Evolutionary conservation across 441 rosid genomes (phyloP).

Genomic region (Arabidopsis hybrid): DNA sequence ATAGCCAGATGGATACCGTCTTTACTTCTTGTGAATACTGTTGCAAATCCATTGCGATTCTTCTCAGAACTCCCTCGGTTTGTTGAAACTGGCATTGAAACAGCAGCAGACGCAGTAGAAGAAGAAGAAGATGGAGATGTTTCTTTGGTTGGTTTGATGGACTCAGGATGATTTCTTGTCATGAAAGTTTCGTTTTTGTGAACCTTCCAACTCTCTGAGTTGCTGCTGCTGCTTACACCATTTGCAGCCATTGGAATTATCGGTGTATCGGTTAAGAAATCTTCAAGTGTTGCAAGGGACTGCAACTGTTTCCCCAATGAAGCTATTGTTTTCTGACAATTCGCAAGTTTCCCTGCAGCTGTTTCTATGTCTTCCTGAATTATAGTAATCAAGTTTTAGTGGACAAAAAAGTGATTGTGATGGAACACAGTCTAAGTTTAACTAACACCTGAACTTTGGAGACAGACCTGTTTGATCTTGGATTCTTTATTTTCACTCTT

Average conservation of each 20-base stretch:
- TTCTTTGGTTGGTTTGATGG: constrained; percentile 33
- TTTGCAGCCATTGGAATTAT: constrained; percentile 46
- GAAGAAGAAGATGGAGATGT: constrained; percentile 42
- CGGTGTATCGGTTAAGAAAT: constrained; percentile 80
- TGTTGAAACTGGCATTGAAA: constrained; percentile 32
- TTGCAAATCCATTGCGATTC: constrained; percentile 89
- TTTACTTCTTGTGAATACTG: constrained; percentile 85
- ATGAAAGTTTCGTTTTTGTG: constrained; percentile 56
- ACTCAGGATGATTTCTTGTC: constrained; percentile 46
- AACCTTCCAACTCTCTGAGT: constrained; percentile 62
- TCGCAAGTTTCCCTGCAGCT: constrained; percentile 84
- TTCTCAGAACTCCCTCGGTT: constrained; percentile 67
- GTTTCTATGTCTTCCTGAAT: constrained; percentile 74
- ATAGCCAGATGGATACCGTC: constrained; percentile 88
- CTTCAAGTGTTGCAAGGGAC: constrained; percentile 91
- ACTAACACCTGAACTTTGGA: background rate
- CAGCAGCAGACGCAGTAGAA: constrained; percentile 49
- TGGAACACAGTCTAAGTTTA: constrained; percentile 1
- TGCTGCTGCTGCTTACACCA: constrained; percentile 45
- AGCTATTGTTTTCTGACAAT: constrained; percentile 91
- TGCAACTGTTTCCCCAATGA: constrained; percentile 84
- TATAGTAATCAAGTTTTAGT: constrained; percentile 25
- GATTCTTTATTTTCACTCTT: constrained; percentile 54
- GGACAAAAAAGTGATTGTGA: too few species aligned
- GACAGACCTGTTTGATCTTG: constrained; percentile 78